These are phyloP conservation scores for Fusarium buxicola DNA, from an alignment of 2,329 filamentous ascomycete genomes.

Conservation along the genomic window DNA sequence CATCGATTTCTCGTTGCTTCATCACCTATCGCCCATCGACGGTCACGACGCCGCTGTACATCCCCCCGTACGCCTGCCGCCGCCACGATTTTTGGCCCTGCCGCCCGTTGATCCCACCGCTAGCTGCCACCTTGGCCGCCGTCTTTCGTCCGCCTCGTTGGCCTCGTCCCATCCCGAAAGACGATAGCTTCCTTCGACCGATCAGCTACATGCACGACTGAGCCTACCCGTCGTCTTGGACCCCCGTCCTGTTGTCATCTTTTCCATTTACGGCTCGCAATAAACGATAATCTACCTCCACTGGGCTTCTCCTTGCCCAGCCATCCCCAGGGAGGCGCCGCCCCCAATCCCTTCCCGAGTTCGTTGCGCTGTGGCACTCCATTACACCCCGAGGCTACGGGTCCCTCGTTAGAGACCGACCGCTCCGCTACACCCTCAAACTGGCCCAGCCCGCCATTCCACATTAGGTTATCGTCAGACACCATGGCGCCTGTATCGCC, in stretches of 20 bases:
- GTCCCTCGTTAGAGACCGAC: slow-evolving; percentile 51
- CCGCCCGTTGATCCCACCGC: slow-evolving; percentile 42
- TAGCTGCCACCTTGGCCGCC: slow-evolving; percentile 36
- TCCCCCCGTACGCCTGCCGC: slow-evolving; percentile 44
- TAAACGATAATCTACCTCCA: slow-evolving; percentile 35
- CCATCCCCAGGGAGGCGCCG: slow-evolving; percentile 41
- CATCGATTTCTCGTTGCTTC: slow-evolving; percentile 37
- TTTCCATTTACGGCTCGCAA: slow-evolving; percentile 33
- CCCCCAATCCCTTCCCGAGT: slow-evolving; percentile 40
- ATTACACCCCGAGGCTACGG: slow-evolving; percentile 48
- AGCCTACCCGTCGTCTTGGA: slow-evolving; percentile 24
- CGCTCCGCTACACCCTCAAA: slow-evolving; percentile 49
- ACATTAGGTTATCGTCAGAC: slow-evolving; percentile 49
- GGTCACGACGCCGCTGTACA: slow-evolving; percentile 37
- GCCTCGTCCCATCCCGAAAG: slow-evolving; percentile 31
- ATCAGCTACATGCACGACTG: slow-evolving; percentile 43
- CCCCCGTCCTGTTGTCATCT: slow-evolving; percentile 18
- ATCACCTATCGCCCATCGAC: slow-evolving; percentile 39
- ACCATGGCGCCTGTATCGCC: slow-evolving; percentile 70
- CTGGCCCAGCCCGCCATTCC: slow-evolving; percentile 51
- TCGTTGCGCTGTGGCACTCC: slow-evolving; percentile 45
- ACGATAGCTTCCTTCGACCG: slow-evolving; percentile 29
- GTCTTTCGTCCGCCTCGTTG: slow-evolving; percentile 31
- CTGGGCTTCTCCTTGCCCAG: slow-evolving; percentile 33
- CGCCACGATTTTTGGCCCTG: slow-evolving; percentile 42